These are phyloP conservation scores for Mycosarcoma maydis DNA, from an alignment of 1,284 basidiomycete species.

Conservation along the genomic window DNA sequence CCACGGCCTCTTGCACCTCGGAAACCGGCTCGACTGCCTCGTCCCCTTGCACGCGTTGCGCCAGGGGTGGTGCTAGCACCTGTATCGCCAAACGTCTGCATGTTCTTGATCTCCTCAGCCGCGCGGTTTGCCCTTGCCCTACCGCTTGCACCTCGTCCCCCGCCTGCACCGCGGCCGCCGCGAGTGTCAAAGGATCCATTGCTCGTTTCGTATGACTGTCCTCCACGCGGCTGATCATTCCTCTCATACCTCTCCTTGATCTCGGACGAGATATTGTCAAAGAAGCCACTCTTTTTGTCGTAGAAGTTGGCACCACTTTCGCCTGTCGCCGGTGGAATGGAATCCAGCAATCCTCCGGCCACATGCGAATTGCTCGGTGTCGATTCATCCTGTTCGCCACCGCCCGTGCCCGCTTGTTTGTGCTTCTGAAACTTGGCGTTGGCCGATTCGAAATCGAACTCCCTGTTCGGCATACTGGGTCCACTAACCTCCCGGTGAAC, in stretches of 20 bases:
- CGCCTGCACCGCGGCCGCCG: constrained; percentile 27
- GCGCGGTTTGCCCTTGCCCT: constrained; percentile 49
- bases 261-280: constrained; percentile 64
- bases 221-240: background rate
- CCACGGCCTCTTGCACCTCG: constrained; percentile 20
- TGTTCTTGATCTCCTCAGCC: constrained; percentile 61
- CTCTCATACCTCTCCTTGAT: constrained; percentile 62
- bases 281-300: constrained; percentile 65
- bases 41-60: constrained; percentile 1
- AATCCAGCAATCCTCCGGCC: constrained; percentile 37
- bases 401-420: constrained; percentile 6
- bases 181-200: constrained; percentile 23
- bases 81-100: constrained; percentile 64
- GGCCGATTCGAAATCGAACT: constrained; percentile 65
- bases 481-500: constrained; percentile 12
- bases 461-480: constrained; percentile 48
- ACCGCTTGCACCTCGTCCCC: constrained; percentile 31
- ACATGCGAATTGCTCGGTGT: too few relatives aligned
- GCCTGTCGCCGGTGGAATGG: constrained; percentile 53
- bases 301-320: constrained; percentile 53
- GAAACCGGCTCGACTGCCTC: constrained; percentile 17
- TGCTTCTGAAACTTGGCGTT: constrained; percentile 64
- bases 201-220: background rate
- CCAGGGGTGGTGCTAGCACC: constrained; percentile 16
- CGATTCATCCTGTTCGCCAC: constrained; percentile 1